Base-by-base conservation (phyloP, 2,329 filamentous ascomycete species). In the Fonsecaea multimorphosa region DNA sequence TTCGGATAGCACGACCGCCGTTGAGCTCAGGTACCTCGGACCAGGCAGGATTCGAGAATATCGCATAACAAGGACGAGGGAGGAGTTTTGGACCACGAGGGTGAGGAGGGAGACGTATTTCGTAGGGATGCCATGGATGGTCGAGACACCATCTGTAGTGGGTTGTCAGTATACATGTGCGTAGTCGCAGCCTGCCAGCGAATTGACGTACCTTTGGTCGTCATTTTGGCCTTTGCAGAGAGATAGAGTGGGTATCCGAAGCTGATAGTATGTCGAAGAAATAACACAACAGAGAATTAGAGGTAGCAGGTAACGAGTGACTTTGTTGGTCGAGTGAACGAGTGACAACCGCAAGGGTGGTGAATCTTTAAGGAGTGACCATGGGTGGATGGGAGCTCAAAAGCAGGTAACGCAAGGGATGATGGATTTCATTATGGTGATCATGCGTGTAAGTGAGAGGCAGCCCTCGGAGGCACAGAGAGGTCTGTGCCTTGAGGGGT, bases 1-100 rank as follows among this genome's bases (percentile, higher is more conserved):
- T 79, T 99, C 95, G 78, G 93, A 95, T 69, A 98, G 84, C 75
- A 98, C 91, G 59, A 99, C 92, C 36, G 94, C 93, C 11, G 94
- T 98, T 44, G 93, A 97, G 49, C 93, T 89, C 72, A 94, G 91
- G 79, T 97, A 98, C 76, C 93, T 89, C 74, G 93, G 91, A 71
- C 92, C 91, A 75, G 93, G 90, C 92, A 97, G 97, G 68, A 95
- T 88, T 72, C 93, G 88, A 31, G 93, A 97, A 78, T 98, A 97
- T 80, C 97, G 93, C 85, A 97, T 72, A 22, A 64, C 63, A 11
- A 72, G 64, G 29, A 71, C 66, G 14, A 72, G 61, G 27, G 69
- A 67, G 19, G 70, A 72, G 58, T 69, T 72, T 53, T 69, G 67
- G 38, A 72, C 38, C 19, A 71, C 68, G 55, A 72, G 70, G 36